A percentile compares a stretch with the other conserved stretches of the same genome.
These are phyloP conservation scores for Cytospora paraplurivora DNA, from an alignment of 2,329 filamentous ascomycete species.

Conservation along the genomic window DNA sequence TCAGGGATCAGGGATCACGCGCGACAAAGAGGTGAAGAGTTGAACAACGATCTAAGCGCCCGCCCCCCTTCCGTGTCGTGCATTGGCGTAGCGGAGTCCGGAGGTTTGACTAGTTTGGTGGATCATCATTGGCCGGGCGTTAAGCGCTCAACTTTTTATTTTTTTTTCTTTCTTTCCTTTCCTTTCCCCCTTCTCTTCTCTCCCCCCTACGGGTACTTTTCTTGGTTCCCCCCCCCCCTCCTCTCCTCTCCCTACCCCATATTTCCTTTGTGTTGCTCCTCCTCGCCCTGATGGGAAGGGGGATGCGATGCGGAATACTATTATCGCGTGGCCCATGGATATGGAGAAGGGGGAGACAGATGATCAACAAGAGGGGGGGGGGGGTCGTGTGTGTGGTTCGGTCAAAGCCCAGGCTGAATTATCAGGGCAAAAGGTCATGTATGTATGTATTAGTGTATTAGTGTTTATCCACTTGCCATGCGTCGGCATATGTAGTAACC, in stretches of 20 bases:
- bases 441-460: background rate
- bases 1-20: conserved; percentile 25
- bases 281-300: no score
- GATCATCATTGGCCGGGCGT: conserved; percentile 6
- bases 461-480: background rate
- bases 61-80: conserved; percentile 27
- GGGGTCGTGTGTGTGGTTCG: no score
- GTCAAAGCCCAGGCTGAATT: conserved; percentile 10
- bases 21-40: background rate
- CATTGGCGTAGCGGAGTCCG: conserved; percentile 11
- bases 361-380: background rate
- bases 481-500: background rate
- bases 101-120: background rate
- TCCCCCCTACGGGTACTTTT: no score
- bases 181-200: background rate
- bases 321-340: no score
- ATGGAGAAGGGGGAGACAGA: background rate
- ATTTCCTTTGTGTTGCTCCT: no score
- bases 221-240: no score
- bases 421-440: conserved; percentile 2
- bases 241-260: no score
- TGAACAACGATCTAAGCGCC: conserved; percentile 23
- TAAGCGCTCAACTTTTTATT: conserved; percentile 15
- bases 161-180: no score
- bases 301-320: no score